Base-by-base conservation (phyloP, 2,329 filamentous ascomycete species). In the Ascochyta rabiei region DNA sequence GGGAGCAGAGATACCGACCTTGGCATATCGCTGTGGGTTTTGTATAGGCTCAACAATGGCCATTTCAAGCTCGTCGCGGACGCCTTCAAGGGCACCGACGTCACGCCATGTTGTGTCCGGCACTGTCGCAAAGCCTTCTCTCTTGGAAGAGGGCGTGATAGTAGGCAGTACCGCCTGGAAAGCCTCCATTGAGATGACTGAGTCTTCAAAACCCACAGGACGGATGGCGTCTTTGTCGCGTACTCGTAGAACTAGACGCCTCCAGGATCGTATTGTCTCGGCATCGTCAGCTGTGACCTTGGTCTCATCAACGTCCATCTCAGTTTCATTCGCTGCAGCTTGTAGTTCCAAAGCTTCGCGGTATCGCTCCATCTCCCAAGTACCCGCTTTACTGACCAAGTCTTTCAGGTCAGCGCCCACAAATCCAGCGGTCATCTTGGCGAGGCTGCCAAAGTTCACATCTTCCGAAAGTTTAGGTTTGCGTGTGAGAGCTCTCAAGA, bases 51-150 rank as follows among this genome's bases (percentile, higher is more conserved):
- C 87, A 38, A 98, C 91, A 67, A 99, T 96, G 39, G 91, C 91
- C 69, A 88, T 87, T 64, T 89, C 82, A 6, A 99, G 86, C 71
- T 95, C 88, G 53, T 91, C 84, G 33, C 93, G 90, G 4, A 96
- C 87, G n/a, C 81, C 81, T 39, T 85, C 79, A 13, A 99, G 83
- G 6, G 93, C 93, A 55, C 95, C 95, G 47, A 99, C 92, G 68
- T 98, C 89, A 40, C 86, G 82, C 91, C 95, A 99, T 0, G 91
- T 96, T 5, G 95, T 93, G 71, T 93, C 88, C 7, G 95, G 95
- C 39, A 98, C 91, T 0, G 91, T 95, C 12, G 91, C 92, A 75
- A 99, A 99, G 41, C 95, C 95, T 77, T 99, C 93, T 44, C 92
- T 87, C 73, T 93, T 93, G 6, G 89, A 89, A 1, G 91, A 93